Evolutionary conservation across 441 rosid species (phyloP).

Genomic region (Eruca vesicaria): DNA sequence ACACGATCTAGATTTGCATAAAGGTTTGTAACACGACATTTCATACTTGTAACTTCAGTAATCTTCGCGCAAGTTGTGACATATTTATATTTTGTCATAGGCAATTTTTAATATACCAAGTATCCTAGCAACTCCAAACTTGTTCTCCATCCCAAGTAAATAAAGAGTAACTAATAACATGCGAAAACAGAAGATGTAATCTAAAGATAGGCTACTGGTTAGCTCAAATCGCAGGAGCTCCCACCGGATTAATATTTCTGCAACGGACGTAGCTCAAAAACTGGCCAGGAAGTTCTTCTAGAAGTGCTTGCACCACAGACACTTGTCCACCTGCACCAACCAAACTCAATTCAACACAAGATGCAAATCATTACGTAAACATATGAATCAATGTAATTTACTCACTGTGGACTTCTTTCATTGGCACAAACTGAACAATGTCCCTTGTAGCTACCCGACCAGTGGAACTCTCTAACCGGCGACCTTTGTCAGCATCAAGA

Average conservation of each 20-base stretch:
- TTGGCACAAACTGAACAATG: constrained; percentile 79
- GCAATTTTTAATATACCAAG: not conserved
- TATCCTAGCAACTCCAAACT: not conserved
- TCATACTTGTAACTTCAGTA: not conserved
- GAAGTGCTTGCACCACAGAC: constrained; percentile 64
- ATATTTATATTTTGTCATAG: not conserved
- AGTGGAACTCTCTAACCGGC: constrained; percentile 62
- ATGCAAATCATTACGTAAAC: not conserved
- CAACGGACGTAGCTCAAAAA: constrained; percentile 63
- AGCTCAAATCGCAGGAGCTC: constrained; percentile 13
- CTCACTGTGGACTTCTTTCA: constrained; percentile 74
- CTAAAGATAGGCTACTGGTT: not conserved
- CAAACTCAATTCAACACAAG: not conserved
- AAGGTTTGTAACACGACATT: not conserved
- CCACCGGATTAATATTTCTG: constrained; percentile 54
- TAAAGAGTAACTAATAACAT: not conserved
- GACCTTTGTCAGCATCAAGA: constrained; percentile 81
- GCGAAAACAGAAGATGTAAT: not conserved
- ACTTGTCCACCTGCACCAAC: constrained; percentile 54
- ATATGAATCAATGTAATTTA: not conserved
- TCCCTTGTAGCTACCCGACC: constrained; percentile 80
- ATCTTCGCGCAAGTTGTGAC: not conserved
- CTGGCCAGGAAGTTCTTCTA: constrained; percentile 75
- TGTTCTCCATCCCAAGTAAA: not conserved
- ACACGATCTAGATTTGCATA: not conserved